These are phyloP conservation scores for Helianthus annuus DNA, from an alignment of 129 eudicot species.

Conservation along the genomic window HanXRQr2.0-SUNRISE NC_035438.2:9691749-9692248, in stretches of 20 bases:
- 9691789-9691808: not conserved
- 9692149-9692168: not conserved
- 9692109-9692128: too few species aligned
- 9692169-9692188: not conserved
- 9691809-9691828: not conserved
- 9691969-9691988: not conserved
- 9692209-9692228: not conserved
- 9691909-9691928: not conserved
- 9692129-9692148: too few species aligned
- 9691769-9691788: not conserved
- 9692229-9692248: not conserved
- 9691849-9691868: not conserved
- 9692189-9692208: not conserved
- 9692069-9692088: not conserved
- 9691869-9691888: not conserved
- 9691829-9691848: constrained; percentile 6
- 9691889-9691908: not conserved
- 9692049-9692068: not conserved
- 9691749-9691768: not conserved
- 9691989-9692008: not conserved
- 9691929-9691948: not conserved
- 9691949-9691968: not conserved
- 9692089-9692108: not conserved
- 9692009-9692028: too few species aligned
- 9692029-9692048: too few species aligned